A percentile compares a stretch with the other conserved stretches of the same genome.
Conservation (phyloP, 2,329 filamentous ascomycete genomes). For the Rhexocercosporidium sp. region DNA sequence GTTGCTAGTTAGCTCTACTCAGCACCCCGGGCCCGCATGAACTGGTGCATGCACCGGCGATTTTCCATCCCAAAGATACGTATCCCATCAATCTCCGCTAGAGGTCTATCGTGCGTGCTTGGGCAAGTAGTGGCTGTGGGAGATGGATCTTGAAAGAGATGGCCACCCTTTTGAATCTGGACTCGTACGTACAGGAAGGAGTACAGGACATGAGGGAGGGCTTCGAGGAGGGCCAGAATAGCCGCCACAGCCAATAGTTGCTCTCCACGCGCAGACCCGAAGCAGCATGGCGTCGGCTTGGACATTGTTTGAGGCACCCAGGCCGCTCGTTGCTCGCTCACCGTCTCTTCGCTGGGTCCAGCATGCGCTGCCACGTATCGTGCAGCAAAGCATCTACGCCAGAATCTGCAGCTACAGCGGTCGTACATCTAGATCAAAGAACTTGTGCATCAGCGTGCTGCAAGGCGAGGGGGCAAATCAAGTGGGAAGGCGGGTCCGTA, state of each 20-base stretch:
- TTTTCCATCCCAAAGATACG: conserved; percentile 31
- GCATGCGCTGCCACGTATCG: conserved; percentile 40
- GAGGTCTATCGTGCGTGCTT: conserved; percentile 1
- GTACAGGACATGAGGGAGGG: too few relatives aligned
- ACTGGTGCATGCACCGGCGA: conserved; percentile 33
- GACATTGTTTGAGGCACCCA: conserved; percentile 24
- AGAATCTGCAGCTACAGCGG: conserved; percentile 38
- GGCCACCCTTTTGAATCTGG: neutral
- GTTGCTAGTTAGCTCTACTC: conserved; percentile 34
- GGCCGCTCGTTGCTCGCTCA: conserved; percentile 17
- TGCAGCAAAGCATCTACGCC: conserved; percentile 34
- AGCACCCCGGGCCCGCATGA: conserved; percentile 29
- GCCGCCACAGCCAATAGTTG: neutral
- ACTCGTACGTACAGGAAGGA: neutral
- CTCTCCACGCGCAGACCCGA: neutral
- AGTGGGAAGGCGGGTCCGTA: conserved; percentile 29
- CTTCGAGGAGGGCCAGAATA: neutral
- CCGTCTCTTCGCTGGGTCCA: neutral
- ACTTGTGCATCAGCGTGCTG: conserved; percentile 33
- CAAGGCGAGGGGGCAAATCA: conserved; percentile 32
- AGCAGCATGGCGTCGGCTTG: neutral
- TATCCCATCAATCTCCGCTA: conserved; percentile 26
- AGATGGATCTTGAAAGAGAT: neutral
- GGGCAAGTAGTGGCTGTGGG: neutral
- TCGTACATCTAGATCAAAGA: conserved; percentile 37